phyloP scores from a whole-genome alignment of 495 filamentous ascomycete genomes.

The Podospora comata region DNA sequence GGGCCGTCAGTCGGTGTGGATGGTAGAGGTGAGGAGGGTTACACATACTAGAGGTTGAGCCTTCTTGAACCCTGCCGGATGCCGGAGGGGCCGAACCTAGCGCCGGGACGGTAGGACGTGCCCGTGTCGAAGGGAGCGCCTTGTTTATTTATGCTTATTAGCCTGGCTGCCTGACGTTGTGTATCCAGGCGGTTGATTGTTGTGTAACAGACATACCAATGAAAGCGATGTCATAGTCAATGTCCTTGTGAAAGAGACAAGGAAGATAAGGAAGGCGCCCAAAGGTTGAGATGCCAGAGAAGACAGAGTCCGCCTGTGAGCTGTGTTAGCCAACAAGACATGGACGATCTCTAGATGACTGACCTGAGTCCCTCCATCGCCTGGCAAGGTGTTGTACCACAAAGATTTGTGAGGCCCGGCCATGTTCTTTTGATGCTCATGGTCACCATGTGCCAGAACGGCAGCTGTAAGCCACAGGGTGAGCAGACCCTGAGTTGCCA shows the following conservation, averaged over 20 bases:
- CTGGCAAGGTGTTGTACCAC: conserved; percentile 55
- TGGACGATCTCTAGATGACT: conserved; percentile 6
- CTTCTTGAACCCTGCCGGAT: conserved; percentile 79
- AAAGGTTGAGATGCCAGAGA: conserved; percentile 83
- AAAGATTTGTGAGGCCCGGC: conserved; percentile 49
- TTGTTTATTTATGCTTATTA: conserved; percentile 13
- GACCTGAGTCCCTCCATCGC: conserved; percentile 58
- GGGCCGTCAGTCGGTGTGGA: neutral
- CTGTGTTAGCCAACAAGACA: conserved; percentile 9
- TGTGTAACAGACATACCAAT: conserved; percentile 68
- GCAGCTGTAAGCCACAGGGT: conserved; percentile 26
- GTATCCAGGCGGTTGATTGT: conserved; percentile 8
- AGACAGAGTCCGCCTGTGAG: conserved; percentile 53
- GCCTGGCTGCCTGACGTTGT: conserved; percentile 9
- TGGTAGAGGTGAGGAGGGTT: neutral
- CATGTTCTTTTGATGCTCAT: conserved; percentile 41
- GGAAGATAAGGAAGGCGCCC: conserved; percentile 73
- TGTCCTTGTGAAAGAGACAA: conserved; percentile 65
- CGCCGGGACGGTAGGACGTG: conserved; percentile 52
- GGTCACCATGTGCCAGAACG: conserved; percentile 33
- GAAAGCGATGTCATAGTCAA: conserved; percentile 74
- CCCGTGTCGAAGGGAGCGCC: conserved; percentile 43
- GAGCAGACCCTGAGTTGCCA: neutral
- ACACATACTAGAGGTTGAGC: conserved; percentile 57
- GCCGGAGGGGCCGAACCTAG: conserved; percentile 79